Evolutionary conservation across 495 filamentous ascomycete genomes (phyloP), one percentile per base, ranked within the genome.

Genomic region (Cenococcum geophilum): DNA sequence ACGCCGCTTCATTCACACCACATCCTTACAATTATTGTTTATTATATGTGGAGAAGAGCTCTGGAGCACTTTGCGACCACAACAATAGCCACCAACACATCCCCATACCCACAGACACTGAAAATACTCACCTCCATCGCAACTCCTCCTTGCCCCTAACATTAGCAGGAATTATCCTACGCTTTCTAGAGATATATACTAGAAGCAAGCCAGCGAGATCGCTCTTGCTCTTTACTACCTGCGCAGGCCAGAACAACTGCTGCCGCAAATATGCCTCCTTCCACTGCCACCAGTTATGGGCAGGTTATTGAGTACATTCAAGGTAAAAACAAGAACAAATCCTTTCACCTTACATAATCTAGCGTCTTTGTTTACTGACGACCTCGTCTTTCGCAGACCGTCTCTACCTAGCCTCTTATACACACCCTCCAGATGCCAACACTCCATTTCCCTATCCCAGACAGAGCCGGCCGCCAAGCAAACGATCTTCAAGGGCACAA

Each of bases 331-430:
- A 32, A 8, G 36, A 37, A 52, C 56, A 40, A 36, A 43, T 37
- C 3, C 54, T 5, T 11, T 1, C 16, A 23, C 34, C 0, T 56
- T 18, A 25, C 18, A 16, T 27, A 16, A 16, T 32, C 27, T 25
- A 32, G 21, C 1, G 18, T 22, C 25, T 16, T 1, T 32, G 21
- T 25, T 10, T 20, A 61, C 55, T 40, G 47, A 58, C 55, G 32
- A 6, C 36, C 11, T 35, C 18, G 2, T 11, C 32, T 36, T 16
- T 9, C 1, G 27, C 75, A 97, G 93, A 96, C 74, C 91, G 91
- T 45, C 81, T 99, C 32, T 99, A 97, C 73, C 83, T 97, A 58
- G 95, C 90, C 60, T 89, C 91, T 51, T 99, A 97, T 71, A 86
- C 90, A 48, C 83, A 89, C 59, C 75, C 89, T 16, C 93, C 93